Evolutionary conservation across 2,329 filamentous ascomycete genomes (phyloP), one percentile per base, ranked within the genome.

Genomic region (Metarhizium brunneum): DNA sequence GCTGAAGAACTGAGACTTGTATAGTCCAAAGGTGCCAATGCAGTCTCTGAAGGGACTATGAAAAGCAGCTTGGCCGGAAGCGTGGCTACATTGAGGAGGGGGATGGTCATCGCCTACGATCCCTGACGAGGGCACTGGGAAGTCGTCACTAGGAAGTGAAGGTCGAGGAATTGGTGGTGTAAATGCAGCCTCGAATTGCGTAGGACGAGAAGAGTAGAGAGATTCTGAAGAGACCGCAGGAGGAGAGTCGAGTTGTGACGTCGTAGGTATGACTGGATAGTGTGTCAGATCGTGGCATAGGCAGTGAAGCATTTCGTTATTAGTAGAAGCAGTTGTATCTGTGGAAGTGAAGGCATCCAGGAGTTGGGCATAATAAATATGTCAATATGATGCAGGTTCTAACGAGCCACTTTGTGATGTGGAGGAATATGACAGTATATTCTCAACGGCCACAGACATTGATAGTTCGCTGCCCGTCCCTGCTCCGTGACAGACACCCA

Each of bases 11-110:
- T 62, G 65, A 4, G 51, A 32, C 4, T 50, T 35, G 1, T 57
- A 59, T 20, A 60, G 55, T 20, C 65, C 62, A 50, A 72, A 65
- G 2, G 61, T 64, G 13, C 66, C 68, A 32, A 67, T 50, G 20
- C 60, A 64, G 30, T 69, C 67, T 35, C 59, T 62, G 54, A 72
- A 72, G 2, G 70, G 70, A 53, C 67, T 72, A 32, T 59, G 50
- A 20, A 67, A 56, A 25, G 48, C 1, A 48, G 14, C 18, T 52
- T 60, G 7, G 55, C 48, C 5, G 51, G 55, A 47, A 16, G 53
- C 25, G 38, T 52, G 59, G 38, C 54, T 35, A 20, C 30, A 16
- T 14, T 29, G 54, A 40, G 55, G 58, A 10, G 53, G 56, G 32
- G 56, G 51, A 14, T 56, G 47, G 14, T 4, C 13, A 13, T 43